These are phyloP conservation scores for Fusarium sp. DNA, from an alignment of 2,329 filamentous ascomycete genomes.

Conservation along the genomic window DNA sequence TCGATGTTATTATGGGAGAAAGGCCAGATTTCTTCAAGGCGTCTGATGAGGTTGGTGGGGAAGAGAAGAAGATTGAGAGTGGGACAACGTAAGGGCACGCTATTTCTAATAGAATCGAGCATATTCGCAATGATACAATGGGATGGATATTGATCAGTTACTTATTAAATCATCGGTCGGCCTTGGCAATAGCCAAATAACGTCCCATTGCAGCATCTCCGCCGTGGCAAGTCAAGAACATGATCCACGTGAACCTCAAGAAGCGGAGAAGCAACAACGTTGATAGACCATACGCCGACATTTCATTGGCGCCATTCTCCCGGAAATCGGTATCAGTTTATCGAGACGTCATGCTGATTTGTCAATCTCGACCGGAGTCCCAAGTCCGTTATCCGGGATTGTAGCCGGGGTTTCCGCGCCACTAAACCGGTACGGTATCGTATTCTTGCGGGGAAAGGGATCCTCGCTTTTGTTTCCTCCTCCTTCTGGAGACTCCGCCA, in stretches of 20 bases:
- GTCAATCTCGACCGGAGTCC: conserved; percentile 1
- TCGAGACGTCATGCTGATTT: background rate
- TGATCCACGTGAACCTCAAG: background rate
- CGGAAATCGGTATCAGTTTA: background rate
- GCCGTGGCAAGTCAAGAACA: background rate
- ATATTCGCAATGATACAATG: too few relatives aligned
- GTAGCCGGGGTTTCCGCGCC: conserved; percentile 4
- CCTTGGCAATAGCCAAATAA: background rate
- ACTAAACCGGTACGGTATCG: conserved; percentile 27
- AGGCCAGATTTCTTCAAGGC: conserved; percentile 9
- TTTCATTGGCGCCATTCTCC: background rate
- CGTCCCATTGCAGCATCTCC: background rate
- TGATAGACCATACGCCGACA: background rate
- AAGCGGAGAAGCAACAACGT: background rate
- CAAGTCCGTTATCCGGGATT: background rate
- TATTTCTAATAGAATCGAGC: too few relatives aligned
- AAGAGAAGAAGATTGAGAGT: conserved; percentile 24
- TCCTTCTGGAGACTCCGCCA: background rate
- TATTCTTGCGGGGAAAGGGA: conserved; percentile 33
- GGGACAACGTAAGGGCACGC: background rate
- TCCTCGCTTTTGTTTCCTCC: background rate
- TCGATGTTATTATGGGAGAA: conserved; percentile 30
- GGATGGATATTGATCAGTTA: background rate
- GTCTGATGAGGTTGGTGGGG: conserved; percentile 25
- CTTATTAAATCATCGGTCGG: background rate